Conservation (phyloP, 2,329 filamentous ascomycete species). For the Neonectria hederae region DNA sequence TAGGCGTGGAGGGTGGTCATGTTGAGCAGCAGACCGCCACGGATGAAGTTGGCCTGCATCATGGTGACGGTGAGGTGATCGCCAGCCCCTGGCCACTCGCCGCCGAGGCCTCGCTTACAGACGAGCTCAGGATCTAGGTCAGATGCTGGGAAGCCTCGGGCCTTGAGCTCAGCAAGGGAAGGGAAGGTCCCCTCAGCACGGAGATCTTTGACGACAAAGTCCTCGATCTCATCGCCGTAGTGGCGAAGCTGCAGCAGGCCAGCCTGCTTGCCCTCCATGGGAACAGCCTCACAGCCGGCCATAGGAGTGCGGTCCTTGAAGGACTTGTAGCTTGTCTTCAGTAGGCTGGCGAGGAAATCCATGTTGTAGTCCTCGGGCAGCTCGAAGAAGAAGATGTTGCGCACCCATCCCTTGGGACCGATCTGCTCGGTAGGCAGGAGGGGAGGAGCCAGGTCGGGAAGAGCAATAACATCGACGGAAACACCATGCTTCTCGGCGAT, state of each 20-base stretch:
- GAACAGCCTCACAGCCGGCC: slow-evolving; percentile 21
- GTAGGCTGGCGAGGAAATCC: slow-evolving; percentile 3
- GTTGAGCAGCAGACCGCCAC: slow-evolving; percentile 18
- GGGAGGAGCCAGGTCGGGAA: slow-evolving; percentile 17
- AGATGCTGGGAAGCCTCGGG: slow-evolving; percentile 19
- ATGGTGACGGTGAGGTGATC: slow-evolving; percentile 21
- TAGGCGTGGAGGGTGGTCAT: slow-evolving; percentile 21
- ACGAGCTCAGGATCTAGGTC: slow-evolving; percentile 17
- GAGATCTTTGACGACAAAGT: slow-evolving; percentile 22
- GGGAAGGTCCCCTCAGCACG: slow-evolving; percentile 18
- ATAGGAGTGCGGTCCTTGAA: slow-evolving; percentile 25
- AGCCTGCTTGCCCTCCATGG: slow-evolving; percentile 22
- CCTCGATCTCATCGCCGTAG: slow-evolving; percentile 27
- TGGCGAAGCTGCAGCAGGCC: slow-evolving; percentile 22
- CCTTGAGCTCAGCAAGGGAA: slow-evolving; percentile 23
- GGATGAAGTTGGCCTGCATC: slow-evolving; percentile 27
- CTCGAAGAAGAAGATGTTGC: slow-evolving; percentile 27
- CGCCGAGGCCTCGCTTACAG: slow-evolving; percentile 20
- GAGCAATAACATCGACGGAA: background rate
- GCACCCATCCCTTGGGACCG: slow-evolving; percentile 26
- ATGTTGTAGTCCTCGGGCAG: slow-evolving; percentile 22
- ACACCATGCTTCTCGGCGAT: slow-evolving; percentile 6
- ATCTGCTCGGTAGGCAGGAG: slow-evolving; percentile 25
- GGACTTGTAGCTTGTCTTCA: slow-evolving; percentile 15
- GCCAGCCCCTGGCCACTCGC: slow-evolving; percentile 21